A percentile compares a stretch with the other conserved stretches of the same genome.
Evolutionary conservation across 257 asterid genomes (phyloP).

Genomic region (Prunella vulgaris): DNA sequence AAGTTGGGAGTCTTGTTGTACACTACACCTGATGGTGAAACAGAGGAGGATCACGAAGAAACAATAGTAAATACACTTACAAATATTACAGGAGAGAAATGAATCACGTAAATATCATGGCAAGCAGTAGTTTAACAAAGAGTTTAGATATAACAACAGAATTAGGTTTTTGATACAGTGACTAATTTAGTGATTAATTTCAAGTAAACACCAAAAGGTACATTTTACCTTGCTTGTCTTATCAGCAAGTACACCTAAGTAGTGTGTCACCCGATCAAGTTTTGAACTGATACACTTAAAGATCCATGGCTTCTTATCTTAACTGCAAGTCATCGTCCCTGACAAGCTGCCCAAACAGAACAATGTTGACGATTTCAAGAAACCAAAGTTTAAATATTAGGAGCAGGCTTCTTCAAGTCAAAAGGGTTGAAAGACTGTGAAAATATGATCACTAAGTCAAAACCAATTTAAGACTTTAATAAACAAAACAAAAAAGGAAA

Average conservation of each 20-base stretch:
- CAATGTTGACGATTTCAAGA: conserved; percentile 18
- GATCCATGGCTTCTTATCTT: conserved; percentile 90
- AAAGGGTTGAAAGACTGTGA: background rate
- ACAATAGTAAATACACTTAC: background rate
- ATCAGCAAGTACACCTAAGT: conserved; percentile 94
- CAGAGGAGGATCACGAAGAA: conserved; percentile 15
- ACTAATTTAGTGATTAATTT: too few relatives aligned
- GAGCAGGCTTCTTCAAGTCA: background rate
- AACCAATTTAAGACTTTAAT: too few relatives aligned
- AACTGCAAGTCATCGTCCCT: conserved; percentile 75
- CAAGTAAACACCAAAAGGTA: conserved; percentile 5
- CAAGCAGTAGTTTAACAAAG: conserved; percentile 3
- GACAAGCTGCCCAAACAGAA: conserved; percentile 62
- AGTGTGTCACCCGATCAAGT: conserved; percentile 88
- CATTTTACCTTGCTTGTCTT: conserved; percentile 77
- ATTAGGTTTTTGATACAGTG: background rate
- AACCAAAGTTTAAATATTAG: conserved; percentile 7
- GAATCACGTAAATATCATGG: background rate
- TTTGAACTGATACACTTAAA: conserved; percentile 90
- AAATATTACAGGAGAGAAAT: background rate
- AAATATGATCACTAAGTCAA: conserved; percentile 7
- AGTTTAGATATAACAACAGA: conserved; percentile 12
- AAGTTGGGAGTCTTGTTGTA: conserved; percentile 16
- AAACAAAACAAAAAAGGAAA: too few relatives aligned
- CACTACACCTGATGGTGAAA: conserved; percentile 15